Evolutionary conservation across 345 rosid species (phyloP).

Genomic region (Moringa oleifera): DNA sequence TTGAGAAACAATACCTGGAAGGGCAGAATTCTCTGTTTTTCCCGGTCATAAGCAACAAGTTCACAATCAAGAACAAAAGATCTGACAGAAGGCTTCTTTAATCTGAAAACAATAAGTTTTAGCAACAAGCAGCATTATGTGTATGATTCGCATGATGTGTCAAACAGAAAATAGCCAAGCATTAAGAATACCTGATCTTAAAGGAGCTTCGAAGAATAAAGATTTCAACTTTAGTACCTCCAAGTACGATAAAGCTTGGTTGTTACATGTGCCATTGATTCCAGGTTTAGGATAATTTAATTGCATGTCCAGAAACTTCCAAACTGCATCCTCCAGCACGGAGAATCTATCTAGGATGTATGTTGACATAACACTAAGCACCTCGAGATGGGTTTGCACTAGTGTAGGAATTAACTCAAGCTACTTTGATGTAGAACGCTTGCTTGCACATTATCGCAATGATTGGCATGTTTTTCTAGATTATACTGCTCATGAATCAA

Average conservation of each 20-base stretch:
- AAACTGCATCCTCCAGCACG: slow-evolving; percentile 3
- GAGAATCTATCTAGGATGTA: too few species aligned
- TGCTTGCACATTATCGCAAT: too few species aligned
- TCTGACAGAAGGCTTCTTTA: slow-evolving; percentile 60
- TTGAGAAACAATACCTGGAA: slow-evolving; percentile 63
- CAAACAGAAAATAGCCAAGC: too few species aligned
- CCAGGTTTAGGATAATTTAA: neutral
- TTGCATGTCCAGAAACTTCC: neutral
- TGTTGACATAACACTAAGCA: too few species aligned
- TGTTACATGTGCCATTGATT: neutral
- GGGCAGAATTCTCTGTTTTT: slow-evolving; percentile 69
- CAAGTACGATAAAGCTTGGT: neutral
- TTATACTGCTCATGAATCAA: too few species aligned
- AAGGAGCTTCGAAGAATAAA: neutral
- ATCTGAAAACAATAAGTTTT: slow-evolving; percentile 39
- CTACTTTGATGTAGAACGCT: too few species aligned
- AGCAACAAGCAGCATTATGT: slow-evolving; percentile 7
- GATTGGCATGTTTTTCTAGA: too few species aligned
- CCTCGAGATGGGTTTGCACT: too few species aligned
- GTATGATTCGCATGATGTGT: neutral
- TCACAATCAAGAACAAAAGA: slow-evolving; percentile 93
- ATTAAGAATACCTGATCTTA: neutral
- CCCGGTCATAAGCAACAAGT: slow-evolving; percentile 84
- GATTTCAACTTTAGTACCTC: neutral
- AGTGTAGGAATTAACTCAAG: too few species aligned